Evolutionary conservation across 1,139 yeast species (phyloP), one percentile per base, ranked within the genome.

Genomic region (Saccharomyces hybrid): DNA sequence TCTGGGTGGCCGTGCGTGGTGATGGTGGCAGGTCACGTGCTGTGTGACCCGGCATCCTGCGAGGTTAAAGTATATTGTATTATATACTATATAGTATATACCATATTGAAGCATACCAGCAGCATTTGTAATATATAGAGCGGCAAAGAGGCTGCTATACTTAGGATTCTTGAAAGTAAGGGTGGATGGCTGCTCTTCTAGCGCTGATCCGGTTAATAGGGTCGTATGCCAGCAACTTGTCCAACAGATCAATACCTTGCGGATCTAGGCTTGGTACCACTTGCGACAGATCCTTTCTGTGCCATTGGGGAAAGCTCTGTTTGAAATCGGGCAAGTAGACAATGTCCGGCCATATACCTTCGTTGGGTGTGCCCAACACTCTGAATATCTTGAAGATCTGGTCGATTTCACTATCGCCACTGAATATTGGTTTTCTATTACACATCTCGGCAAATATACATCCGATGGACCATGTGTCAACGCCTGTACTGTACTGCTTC

Each of bases 381-480:
- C 97, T 78, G 75, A 95, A 95, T 58, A 95, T 93, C 73, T 95
- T 84, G 77, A 93, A 91, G 63, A 93, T 93, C 75, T 93, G 97
- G 71, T 93, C 99, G 70, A 93, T 93, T 71, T 93, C 99, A 14
- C 97, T 88, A 72, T 93, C 99, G 31, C 99, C 99, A 1, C 98
- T 96, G 74, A 93, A 93, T 52, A 93, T 74, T 8, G 99, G 98
- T 71, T 89, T 89, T 59, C 99, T 79, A 68, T 91, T 89, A 63
- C 95, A 93, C 98, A 93, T 91, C 71, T 93, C 99, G 5, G 98
- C 99, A 74, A 95, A 93, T 56, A 93, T 93, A 72, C 98, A 91
- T 23, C 99, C 99, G 56, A 90, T 88, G 16, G 97, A 88, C 99
- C 99, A 93, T 86, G 95, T 90, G 70, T 93, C 99, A 51, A 93